Evolutionary conservation across 192 early-diverging fungal genomes (phyloP), one percentile per base, ranked within the genome.

Genomic region (Coemansia sp.): DNA sequence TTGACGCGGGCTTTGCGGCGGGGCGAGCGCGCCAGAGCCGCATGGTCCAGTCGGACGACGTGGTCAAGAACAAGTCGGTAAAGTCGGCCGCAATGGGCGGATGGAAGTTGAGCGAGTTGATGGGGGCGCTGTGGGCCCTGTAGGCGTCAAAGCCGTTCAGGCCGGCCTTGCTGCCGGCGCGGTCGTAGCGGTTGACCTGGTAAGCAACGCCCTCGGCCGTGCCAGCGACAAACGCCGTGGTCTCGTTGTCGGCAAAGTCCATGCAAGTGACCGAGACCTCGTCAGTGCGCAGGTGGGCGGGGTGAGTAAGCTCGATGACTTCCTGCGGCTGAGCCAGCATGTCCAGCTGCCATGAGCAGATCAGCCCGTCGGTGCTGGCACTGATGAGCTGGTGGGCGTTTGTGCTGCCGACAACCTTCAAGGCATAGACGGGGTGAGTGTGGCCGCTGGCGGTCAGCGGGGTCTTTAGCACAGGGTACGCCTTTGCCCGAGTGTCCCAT

Each of bases 271-370:
- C 84, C 2, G 94, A 87, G 18, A 98, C 87, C 57, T 97, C 97
- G 53, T 96, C 91, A 11, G 89, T 94, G 44, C 85, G 87, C 10
- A 79, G 66, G 60, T 89, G 86, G 0, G 80, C 62, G 2, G 85
- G 77, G 51, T 86, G 82, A 7, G 86, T 60, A 22, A 97, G 62
- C 56, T 94, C 85, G 25, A 96, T 52, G 20, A 78, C 77, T 68
- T 98, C 94, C 81, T 91, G 86, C 27, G 96, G 96, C 48, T 92
- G 88, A 5, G 90, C 89, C n/a, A 98, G 76, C 90, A 94, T 96
- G 66, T 99, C 95, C 55, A 98, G 71, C 64, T 89, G 87, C 97
- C 97, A 99, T 25, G 89, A 78, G 65, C 95, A 98, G 12, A 97
- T 84, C 42, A 91, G 72, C 7, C 97, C 97, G 68, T 99, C 97